phyloP scores from a whole-genome alignment of 2,329 filamentous ascomycete species.

The Hansfordia pulvinata region DNA sequence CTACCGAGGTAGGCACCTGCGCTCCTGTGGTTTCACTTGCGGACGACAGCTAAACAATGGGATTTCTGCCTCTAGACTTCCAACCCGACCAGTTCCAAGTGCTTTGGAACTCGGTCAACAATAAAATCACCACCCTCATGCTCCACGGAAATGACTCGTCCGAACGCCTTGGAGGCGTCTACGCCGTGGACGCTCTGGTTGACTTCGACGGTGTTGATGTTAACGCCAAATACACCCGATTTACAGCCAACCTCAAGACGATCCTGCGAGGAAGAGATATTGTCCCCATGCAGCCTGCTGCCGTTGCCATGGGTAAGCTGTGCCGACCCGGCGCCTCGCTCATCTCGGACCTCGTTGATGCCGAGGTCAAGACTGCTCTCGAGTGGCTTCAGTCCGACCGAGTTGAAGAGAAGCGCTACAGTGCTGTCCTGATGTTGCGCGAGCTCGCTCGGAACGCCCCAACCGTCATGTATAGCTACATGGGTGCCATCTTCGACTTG shows the following conservation, averaged over 20 bases:
- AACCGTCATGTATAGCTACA: conserved; percentile 89
- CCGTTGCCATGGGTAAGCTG: conserved; percentile 76
- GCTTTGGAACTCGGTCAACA: conserved; percentile 43
- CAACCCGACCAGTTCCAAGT: conserved; percentile 60
- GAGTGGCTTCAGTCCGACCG: conserved; percentile 96
- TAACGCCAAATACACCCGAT: conserved; percentile 85
- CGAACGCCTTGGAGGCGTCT: conserved; percentile 83
- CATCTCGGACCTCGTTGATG: conserved; percentile 90
- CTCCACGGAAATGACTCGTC: conserved; percentile 75
- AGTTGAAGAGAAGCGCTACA: conserved; percentile 85
- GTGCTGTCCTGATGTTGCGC: conserved; percentile 78
- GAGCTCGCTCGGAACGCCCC: conserved; percentile 88
- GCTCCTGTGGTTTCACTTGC: neutral
- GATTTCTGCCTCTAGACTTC: conserved; percentile 42
- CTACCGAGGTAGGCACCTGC: conserved; percentile 32
- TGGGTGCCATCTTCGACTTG: conserved; percentile 87
- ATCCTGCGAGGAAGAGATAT: conserved; percentile 86
- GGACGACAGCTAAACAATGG: neutral
- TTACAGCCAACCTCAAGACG: conserved; percentile 78
- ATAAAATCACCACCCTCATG: conserved; percentile 51
- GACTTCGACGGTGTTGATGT: conserved; percentile 94
- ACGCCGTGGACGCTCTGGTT: conserved; percentile 83
- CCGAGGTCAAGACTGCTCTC: conserved; percentile 88
- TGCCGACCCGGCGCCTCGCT: conserved; percentile 86
- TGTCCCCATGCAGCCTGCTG: conserved; percentile 79